These are phyloP conservation scores for Aspergillus hancockii DNA, from an alignment of 495 filamentous ascomycete genomes.

Conservation along the genomic window DNA sequence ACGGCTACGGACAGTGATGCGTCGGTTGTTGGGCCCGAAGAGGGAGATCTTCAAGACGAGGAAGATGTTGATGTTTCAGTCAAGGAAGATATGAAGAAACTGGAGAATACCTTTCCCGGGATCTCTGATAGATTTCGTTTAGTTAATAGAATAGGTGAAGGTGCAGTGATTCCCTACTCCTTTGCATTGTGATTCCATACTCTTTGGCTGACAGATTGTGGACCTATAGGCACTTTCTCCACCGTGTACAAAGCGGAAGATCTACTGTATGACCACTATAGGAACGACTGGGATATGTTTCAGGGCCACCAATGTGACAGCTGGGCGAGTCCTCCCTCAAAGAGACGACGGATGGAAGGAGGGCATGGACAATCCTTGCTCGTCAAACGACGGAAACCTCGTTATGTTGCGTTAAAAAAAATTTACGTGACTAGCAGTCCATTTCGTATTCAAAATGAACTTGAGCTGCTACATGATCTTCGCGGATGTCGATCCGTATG, in stretches of 20 bases:
- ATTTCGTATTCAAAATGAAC: constrained; percentile 89
- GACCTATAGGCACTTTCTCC: constrained; percentile 79
- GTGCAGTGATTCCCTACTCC: constrained; percentile 39
- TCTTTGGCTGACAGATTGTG: constrained; percentile 14
- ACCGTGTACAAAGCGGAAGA: constrained; percentile 99
- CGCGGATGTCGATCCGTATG: constrained; percentile 80
- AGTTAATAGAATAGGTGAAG: constrained; percentile 97
- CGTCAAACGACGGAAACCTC: constrained; percentile 47
- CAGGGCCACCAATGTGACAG: constrained; percentile 58
- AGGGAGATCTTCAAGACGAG: constrained; percentile 49
- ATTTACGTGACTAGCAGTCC: constrained; percentile 98
- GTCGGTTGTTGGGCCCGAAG: constrained; percentile 36
- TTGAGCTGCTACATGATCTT: constrained; percentile 92
- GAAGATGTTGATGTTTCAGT: constrained; percentile 71
- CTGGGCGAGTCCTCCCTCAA: constrained; percentile 62
- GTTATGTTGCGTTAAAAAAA: constrained; percentile 96
- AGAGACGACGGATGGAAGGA: constrained; percentile 41
- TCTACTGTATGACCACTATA: constrained; percentile 77
- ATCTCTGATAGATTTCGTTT: constrained; percentile 81
- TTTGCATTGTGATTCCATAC: not conserved
- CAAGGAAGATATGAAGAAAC: constrained; percentile 79
- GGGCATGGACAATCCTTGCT: constrained; percentile 29
- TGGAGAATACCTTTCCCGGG: constrained; percentile 79
- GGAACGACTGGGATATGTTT: constrained; percentile 82
- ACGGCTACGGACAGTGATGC: constrained; percentile 28